These are phyloP conservation scores for Mediolabrus comicus DNA, from an alignment of 108 stramenopile genomes.

Conservation along the genomic window DNA sequence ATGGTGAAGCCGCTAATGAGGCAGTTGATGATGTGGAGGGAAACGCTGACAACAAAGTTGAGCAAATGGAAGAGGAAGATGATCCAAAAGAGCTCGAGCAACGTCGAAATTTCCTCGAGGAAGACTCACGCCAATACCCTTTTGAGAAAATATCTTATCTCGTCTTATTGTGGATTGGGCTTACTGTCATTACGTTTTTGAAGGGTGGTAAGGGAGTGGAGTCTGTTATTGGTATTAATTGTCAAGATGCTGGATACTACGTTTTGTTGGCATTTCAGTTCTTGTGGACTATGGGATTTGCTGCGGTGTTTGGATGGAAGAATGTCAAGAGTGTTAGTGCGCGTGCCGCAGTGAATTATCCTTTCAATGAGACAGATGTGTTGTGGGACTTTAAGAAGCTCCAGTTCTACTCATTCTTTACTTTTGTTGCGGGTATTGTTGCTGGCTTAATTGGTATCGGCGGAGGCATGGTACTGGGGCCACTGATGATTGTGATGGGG, in stretches of 20 bases:
- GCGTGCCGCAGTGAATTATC: conserved; percentile 48
- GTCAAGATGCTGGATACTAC: conserved; percentile 55
- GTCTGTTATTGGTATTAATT: conserved; percentile 61
- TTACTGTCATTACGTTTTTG: conserved; percentile 55
- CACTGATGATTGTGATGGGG: conserved; percentile 73
- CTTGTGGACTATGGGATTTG: conserved; percentile 62
- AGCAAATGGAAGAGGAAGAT: conserved; percentile 10
- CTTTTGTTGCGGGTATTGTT: conserved; percentile 67
- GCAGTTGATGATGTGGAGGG: conserved; percentile 11
- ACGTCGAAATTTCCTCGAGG: conserved; percentile 43
- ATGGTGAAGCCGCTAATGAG: conserved; percentile 7
- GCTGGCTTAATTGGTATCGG: conserved; percentile 79
- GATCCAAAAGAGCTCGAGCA: conserved; percentile 27
- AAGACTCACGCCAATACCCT: conserved; percentile 61
- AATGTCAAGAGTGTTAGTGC: conserved; percentile 41
- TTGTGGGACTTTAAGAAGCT: conserved; percentile 55
- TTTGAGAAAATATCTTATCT: conserved; percentile 54
- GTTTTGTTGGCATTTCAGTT: conserved; percentile 59
- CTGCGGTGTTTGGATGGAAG: conserved; percentile 48
- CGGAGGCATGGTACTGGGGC: conserved; percentile 77
- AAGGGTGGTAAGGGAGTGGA: conserved; percentile 77
- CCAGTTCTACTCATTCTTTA: conserved; percentile 52
- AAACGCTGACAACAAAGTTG: not conserved
- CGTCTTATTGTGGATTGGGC: conserved; percentile 53
- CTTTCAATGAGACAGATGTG: conserved; percentile 55